These are phyloP conservation scores for Cylindrotheca closterium DNA, from an alignment of 108 stramenopile genomes.

Conservation along the genomic window DNA sequence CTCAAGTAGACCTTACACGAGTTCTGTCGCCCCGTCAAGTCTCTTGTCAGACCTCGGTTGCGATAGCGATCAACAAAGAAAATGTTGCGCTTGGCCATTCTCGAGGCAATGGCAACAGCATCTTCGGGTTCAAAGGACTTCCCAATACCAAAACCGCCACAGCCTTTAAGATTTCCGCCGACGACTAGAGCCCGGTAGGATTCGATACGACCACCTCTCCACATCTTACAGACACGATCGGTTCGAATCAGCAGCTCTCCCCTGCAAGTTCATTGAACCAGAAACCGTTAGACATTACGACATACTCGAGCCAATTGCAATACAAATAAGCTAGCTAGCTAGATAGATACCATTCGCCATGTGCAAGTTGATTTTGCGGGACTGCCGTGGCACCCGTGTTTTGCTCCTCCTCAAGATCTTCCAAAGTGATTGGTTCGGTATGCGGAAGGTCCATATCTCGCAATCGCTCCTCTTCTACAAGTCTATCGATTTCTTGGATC, in stretches of 20 bases:
- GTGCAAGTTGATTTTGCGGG: slow-evolving; percentile 46
- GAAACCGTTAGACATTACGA: neutral
- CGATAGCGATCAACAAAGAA: slow-evolving; percentile 90
- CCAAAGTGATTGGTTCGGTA: slow-evolving; percentile 9
- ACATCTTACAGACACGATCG: slow-evolving; percentile 88
- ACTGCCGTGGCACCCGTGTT: slow-evolving; percentile 29
- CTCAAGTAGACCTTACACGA: slow-evolving; percentile 81
- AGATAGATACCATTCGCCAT: slow-evolving; percentile 58
- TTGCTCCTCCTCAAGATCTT: slow-evolving; percentile 11
- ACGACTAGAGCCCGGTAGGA: slow-evolving; percentile 90
- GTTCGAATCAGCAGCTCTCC: slow-evolving; percentile 79
- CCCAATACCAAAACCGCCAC: slow-evolving; percentile 94
- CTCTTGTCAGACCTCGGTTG: slow-evolving; percentile 63
- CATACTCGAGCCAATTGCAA: neutral
- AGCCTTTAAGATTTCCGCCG: slow-evolving; percentile 93
- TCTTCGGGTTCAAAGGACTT: slow-evolving; percentile 87
- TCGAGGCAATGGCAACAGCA: slow-evolving; percentile 75
- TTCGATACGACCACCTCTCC: slow-evolving; percentile 88
- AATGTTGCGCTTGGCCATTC: slow-evolving; percentile 81
- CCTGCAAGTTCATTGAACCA: slow-evolving; percentile 31
- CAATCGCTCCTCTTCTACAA: slow-evolving; percentile 33
- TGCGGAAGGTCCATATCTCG: slow-evolving; percentile 25
- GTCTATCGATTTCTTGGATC: slow-evolving; percentile 27
- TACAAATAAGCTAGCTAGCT: neutral
- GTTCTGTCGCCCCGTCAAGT: slow-evolving; percentile 88